Evolutionary conservation across 2,329 filamentous ascomycete species (phyloP), one percentile per base, ranked within the genome.

Genomic region (Aspergillus quadricinctus): DNA sequence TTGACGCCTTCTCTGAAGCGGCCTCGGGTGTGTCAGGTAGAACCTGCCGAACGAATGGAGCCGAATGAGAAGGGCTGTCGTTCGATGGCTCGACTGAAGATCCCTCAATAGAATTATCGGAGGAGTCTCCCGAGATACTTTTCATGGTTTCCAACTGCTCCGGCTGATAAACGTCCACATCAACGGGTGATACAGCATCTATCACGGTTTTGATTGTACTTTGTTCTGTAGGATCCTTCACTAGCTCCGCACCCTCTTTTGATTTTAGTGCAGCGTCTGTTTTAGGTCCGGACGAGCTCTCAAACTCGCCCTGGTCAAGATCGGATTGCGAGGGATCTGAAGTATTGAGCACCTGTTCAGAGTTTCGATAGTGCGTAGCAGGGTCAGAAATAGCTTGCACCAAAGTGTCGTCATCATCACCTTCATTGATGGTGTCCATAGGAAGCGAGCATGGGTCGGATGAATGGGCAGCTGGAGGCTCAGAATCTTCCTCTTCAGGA

Each of bases 341-440:
- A 17, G 43, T 14, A 17, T 46, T 27, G 43, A 25, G 9, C 21
- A 7, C 21, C 11, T 14, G 43, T 46, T 3, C 11, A 7, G 23
- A 23, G 21, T 11, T 23, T 17, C 27, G 43, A 23, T 23, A 17
- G 10, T 46, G 43, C 21, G 45, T 28, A 17, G 23, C 48, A 14
- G 19, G 40, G 3, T 50, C 35, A 31, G 25, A 31, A 1, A 48
- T 23, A 21, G 49, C 45, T 21, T 56, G 46, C 14, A 50, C 46
- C 31, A 37, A 37, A 17, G 58, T 55, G n/a, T 49, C 60, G 29
- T 41, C 37, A 28, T 25, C n/a, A 27, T 55, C 35, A 31, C 66
- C 62, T 54, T 66, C 65, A 35, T 62, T 53, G 17, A 66, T 66
- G 1, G 64, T 66, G 46, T 69, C 61, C 63, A 64, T 64, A 6